Evolutionary conservation across 441 rosid species (phyloP).

Genomic region (Erodium trifolium): DNA sequence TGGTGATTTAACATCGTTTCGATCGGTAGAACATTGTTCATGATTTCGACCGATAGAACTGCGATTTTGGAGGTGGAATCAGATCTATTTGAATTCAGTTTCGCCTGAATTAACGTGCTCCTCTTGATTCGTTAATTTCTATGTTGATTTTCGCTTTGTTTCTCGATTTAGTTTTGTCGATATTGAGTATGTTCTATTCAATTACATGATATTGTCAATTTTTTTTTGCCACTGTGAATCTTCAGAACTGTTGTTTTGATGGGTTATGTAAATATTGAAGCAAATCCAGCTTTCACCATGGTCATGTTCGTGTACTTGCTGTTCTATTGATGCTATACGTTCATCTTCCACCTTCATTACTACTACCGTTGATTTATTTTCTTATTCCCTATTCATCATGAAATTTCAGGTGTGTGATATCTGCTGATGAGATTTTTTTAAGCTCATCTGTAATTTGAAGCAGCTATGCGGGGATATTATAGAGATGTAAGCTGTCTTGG

Average conservation of each 20-base stretch:
- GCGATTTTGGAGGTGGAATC: background rate
- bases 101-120: background rate
- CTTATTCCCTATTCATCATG: background rate
- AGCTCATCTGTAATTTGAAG: background rate
- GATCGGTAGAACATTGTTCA: background rate
- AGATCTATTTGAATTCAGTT: background rate
- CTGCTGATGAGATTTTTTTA: background rate
- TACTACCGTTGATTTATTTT: background rate
- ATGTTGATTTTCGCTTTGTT: background rate
- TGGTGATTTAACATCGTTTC: background rate
- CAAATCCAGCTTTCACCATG: background rate
- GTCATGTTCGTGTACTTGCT: background rate
- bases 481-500: slow-evolving; percentile 4
- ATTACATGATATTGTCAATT: background rate
- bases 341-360: background rate
- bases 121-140: background rate
- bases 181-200: background rate
- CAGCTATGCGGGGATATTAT: slow-evolving; percentile 2
- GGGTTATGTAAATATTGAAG: background rate
- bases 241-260: background rate
- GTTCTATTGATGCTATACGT: background rate
- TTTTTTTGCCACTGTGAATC: background rate
- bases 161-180: background rate
- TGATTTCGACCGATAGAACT: too few species aligned
- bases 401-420: background rate